These are phyloP conservation scores for Nitzschia inconspicua DNA, from an alignment of 108 stramenopile species.

Conservation along the genomic window DNA sequence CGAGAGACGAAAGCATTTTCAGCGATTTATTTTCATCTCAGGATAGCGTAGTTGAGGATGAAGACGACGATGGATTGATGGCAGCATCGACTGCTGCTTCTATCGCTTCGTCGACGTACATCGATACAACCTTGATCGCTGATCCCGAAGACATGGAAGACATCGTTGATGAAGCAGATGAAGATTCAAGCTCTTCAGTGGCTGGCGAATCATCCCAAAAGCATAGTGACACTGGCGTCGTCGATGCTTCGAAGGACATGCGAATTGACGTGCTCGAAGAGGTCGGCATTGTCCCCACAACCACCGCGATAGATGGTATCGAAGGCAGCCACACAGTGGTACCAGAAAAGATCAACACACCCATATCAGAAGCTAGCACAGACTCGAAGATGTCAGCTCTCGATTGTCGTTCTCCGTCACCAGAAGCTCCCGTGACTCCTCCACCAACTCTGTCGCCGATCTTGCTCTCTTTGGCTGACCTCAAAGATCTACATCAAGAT, in stretches of 20 bases:
- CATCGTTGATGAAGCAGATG: constrained; percentile 2
- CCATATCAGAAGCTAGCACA: background rate
- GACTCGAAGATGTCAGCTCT: background rate
- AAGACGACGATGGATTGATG: constrained; percentile 29
- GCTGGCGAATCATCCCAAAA: background rate
- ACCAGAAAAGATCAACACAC: background rate
- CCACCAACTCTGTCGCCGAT: constrained; percentile 72
- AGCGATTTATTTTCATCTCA: constrained; percentile 47
- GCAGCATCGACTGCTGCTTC: constrained; percentile 80
- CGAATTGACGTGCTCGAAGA: background rate
- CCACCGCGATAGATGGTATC: background rate
- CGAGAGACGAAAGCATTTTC: constrained; percentile 49
- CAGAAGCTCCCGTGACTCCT: constrained; percentile 59
- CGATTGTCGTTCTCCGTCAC: constrained; percentile 39
- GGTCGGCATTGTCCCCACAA: background rate
- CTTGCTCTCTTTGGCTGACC: constrained; percentile 64
- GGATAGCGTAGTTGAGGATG: constrained; percentile 14
- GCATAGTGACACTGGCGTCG: constrained; percentile 8
- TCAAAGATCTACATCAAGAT: constrained; percentile 35
- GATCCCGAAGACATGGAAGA: constrained; percentile 24
- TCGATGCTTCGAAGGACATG: background rate
- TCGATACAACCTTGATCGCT: constrained; percentile 17
- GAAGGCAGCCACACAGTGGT: background rate
- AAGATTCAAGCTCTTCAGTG: constrained; percentile 19
- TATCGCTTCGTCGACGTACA: constrained; percentile 62